Evolutionary conservation across 371 early-diverging fungal genomes (phyloP), one percentile per base, ranked within the genome.

Genomic region (Mucor lusitanicus): DNA sequence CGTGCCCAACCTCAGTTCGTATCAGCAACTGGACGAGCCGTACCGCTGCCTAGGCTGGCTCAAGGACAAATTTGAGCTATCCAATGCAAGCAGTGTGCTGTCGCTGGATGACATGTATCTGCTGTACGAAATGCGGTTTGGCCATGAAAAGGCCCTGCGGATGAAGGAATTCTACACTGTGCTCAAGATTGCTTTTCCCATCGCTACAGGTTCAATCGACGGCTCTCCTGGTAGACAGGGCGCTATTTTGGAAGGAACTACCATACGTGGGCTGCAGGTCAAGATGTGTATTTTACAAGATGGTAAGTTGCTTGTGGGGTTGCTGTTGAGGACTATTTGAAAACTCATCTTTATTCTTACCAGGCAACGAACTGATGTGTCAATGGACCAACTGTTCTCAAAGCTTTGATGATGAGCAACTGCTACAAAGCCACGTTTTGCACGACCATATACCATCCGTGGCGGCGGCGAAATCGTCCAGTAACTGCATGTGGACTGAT

Each of bases 321-420:
- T n/a, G n/a, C n/a, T n/a, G n/a, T n/a, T n/a, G n/a, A n/a, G n/a
- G n/a, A n/a, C n/a, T n/a, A n/a, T n/a, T n/a, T n/a, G n/a, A n/a
- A n/a, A n/a, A n/a, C n/a, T n/a, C n/a, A n/a, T n/a, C n/a, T n/a
- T n/a, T n/a, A n/a, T n/a, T n/a, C n/a, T n/a, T n/a, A 19, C 6
- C 62, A 71, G 71, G 68, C 0, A 64, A 63, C 3, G 71, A 77
- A 15, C 32, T 70, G 15, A 60, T 77, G 53, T 87, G 88, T 61
- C 81, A 84, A 58, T 87, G 88, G 88, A 83, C 77, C 1, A 74
- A 82, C 59, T 87, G 88, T 65, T 75, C 82, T 11, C 54, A 79
- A 40, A 74, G 74, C 27, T 82, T 84, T 33, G 35, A 73, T 15
- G 81, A 81, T 23, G 83, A 81, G 40, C 66, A 76, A 19, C 65